phyloP scores from a whole-genome alignment of 202 grass and related monocot species.

The Zoysia matrella region DNA sequence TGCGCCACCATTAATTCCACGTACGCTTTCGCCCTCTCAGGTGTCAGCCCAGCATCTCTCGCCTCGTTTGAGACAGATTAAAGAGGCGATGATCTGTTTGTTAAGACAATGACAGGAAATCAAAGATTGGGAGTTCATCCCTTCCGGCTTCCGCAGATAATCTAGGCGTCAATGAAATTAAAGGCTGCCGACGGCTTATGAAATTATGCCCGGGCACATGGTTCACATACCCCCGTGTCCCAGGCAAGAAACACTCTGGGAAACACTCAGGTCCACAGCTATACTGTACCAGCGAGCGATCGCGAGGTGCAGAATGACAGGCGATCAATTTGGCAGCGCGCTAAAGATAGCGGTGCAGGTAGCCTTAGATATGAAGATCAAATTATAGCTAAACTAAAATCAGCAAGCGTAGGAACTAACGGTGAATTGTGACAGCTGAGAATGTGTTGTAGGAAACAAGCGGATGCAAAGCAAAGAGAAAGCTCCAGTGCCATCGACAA shows the following conservation, averaged over 20 bases:
- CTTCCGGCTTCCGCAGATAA: not conserved
- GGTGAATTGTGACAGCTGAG: too few relatives aligned
- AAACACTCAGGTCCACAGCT: not conserved
- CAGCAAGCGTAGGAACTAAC: too few relatives aligned
- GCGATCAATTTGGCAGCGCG: not conserved
- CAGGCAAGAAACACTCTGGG: not conserved
- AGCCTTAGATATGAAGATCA: too few relatives aligned
- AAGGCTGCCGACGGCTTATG: not conserved
- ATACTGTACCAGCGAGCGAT: not conserved
- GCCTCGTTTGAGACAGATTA: not conserved
- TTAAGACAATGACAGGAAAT: not conserved
- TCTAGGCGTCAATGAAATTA: too few relatives aligned
- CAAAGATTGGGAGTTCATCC: not conserved
- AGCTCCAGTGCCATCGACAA: too few relatives aligned
- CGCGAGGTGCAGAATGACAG: not conserved
- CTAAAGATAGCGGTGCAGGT: too few relatives aligned
- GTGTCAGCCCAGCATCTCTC: not conserved
- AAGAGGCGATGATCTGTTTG: not conserved
- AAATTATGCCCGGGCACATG: constrained; percentile 26
- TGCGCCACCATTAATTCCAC: too few relatives aligned
- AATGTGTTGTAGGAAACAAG: too few relatives aligned
- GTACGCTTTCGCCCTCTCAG: too few relatives aligned
- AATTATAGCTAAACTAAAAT: too few relatives aligned
- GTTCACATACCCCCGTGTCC: not conserved
- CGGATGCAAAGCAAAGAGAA: too few relatives aligned